These are phyloP conservation scores for Coniochaeta sp. DNA, from an alignment of 2,329 filamentous ascomycete genomes.

Conservation along the genomic window DNA sequence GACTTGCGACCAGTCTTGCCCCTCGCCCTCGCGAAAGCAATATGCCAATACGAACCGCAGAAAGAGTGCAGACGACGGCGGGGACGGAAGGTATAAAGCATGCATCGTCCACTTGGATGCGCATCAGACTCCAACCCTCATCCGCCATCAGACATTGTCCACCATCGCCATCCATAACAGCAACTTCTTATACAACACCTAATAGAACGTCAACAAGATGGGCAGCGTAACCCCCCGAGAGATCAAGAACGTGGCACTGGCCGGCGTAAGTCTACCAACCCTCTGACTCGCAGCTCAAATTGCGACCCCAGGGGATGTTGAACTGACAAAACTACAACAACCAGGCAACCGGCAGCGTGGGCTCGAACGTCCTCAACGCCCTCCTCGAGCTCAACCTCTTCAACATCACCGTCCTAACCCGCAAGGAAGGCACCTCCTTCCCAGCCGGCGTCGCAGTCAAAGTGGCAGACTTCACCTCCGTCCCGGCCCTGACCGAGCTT, in stretches of 20 bases:
- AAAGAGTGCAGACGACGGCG: no score
- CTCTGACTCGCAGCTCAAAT: background rate
- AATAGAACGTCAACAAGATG: background rate
- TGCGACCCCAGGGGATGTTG: background rate
- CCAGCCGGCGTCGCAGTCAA: conserved; percentile 27
- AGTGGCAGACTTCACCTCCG: conserved; percentile 34
- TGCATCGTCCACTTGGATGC: no score
- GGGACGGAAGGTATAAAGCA: background rate
- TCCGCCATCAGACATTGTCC: no score
- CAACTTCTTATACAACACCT: no score
- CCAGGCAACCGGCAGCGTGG: background rate
- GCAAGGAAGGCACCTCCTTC: conserved; percentile 25
- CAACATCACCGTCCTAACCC: conserved; percentile 38
- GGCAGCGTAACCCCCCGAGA: background rate
- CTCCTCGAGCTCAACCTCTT: conserved; percentile 14
- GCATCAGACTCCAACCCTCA: no score
- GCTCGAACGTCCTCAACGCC: background rate
- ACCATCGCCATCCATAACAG: no score
- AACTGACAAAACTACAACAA: background rate
- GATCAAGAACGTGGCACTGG: conserved; percentile 3
- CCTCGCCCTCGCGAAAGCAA: no score
- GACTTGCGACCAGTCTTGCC: no score
- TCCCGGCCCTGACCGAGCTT: conserved; percentile 30
- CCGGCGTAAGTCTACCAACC: background rate
- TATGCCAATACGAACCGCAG: no score